Evolutionary conservation across 2,329 filamentous ascomycete species (phyloP).

Genomic region (Lomentospora prolificans): DNA sequence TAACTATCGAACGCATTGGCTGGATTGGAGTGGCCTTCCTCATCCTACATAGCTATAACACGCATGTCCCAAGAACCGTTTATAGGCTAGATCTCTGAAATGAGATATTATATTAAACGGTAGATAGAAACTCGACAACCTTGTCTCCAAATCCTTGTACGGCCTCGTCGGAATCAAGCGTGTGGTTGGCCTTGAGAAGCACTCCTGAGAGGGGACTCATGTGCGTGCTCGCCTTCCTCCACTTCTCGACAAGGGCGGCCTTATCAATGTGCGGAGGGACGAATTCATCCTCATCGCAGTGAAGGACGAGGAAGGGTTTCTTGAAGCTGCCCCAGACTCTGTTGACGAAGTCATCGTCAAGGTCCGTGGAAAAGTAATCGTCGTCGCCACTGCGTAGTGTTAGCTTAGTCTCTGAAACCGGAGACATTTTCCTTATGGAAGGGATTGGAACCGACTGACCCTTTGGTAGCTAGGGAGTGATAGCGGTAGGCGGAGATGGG

Average conservation of each 20-base stretch:
- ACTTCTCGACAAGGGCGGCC: slow-evolving; percentile 44
- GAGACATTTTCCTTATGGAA: background rate
- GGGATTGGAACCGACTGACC: slow-evolving; percentile 35
- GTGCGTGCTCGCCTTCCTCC: slow-evolving; percentile 35
- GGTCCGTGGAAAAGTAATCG: slow-evolving; percentile 78
- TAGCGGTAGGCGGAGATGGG: slow-evolving; percentile 45
- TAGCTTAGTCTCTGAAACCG: background rate
- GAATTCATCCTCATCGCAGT: slow-evolving; percentile 57
- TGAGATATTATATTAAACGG: no score
- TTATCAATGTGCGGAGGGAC: slow-evolving; percentile 51
- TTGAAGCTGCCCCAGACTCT: slow-evolving; percentile 57
- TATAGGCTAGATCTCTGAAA: no score
- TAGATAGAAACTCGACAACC: slow-evolving; percentile 35
- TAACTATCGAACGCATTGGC: no score
- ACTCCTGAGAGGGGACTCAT: slow-evolving; percentile 41
- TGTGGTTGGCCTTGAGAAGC: slow-evolving; percentile 43
- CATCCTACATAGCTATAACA: no score
- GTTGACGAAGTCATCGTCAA: slow-evolving; percentile 45
- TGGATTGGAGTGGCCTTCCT: no score
- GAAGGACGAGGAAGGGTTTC: slow-evolving; percentile 53
- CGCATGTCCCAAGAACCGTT: no score
- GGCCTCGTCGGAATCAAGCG: slow-evolving; percentile 33
- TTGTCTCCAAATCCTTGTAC: slow-evolving; percentile 39
- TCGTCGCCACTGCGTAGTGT: slow-evolving; percentile 52
- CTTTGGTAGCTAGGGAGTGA: slow-evolving; percentile 36